phyloP scores from a whole-genome alignment of 1,284 basidiomycete genomes.

The Sporisorium exsertum region DNA sequence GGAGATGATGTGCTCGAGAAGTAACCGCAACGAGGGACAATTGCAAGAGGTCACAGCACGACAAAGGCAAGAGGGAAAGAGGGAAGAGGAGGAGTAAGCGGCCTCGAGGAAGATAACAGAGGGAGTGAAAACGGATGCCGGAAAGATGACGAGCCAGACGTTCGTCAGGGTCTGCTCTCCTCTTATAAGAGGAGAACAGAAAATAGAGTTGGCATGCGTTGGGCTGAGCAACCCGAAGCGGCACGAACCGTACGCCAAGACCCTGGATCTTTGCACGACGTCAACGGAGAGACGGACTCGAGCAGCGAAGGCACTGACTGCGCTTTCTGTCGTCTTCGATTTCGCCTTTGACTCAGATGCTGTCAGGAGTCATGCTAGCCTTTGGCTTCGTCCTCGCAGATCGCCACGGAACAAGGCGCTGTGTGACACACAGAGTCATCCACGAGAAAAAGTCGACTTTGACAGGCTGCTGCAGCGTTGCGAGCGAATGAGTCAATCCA shows the following conservation, averaged over 20 bases:
- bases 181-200: constrained; percentile 2
- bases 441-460: not conserved
- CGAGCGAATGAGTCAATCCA: not conserved
- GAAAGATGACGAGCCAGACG: not conserved
- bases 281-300: not conserved
- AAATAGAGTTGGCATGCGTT: not conserved
- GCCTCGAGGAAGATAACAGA: not conserved
- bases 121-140: not conserved
- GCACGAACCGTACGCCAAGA: constrained; percentile 4
- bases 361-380: not conserved
- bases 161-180: constrained; percentile 1
- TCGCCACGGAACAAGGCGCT: not conserved
- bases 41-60: not conserved
- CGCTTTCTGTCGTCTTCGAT: not conserved
- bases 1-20: not conserved
- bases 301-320: not conserved
- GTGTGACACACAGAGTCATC: not conserved
- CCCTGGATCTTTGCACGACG: not conserved
- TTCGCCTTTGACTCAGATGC: not conserved
- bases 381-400: not conserved
- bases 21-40: not conserved
- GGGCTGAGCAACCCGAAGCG: constrained; percentile 12
- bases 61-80: not conserved
- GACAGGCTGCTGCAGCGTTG: not conserved
- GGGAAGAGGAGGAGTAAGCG: not conserved